A percentile compares a stretch with the other conserved stretches of the same genome.
These are phyloP conservation scores for Gentiana dahurica DNA, from an alignment of 257 asterid species.

Conservation along the genomic window DNA sequence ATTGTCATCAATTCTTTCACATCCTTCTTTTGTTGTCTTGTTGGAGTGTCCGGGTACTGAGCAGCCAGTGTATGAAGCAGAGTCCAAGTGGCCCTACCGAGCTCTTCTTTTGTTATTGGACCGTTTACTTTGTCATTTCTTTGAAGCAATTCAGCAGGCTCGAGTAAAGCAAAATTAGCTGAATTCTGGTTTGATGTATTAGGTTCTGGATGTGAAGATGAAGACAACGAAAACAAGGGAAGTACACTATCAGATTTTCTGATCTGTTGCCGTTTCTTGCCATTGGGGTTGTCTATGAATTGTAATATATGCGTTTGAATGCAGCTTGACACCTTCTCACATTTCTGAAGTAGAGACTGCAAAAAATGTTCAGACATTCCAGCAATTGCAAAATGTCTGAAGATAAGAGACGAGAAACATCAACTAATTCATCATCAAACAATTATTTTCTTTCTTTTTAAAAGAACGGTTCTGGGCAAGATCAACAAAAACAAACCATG, in stretches of 20 bases:
- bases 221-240: conserved; percentile 13
- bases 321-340: conserved; percentile 29
- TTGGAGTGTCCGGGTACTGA: conserved; percentile 98
- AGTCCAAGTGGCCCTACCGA: conserved; percentile 96
- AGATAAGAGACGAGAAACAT: too few relatives aligned
- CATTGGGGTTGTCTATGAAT: conserved; percentile 16
- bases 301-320: conserved; percentile 51
- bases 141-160: conserved; percentile 15
- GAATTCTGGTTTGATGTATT: conserved; percentile 6
- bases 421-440: too few relatives aligned
- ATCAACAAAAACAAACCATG: too few relatives aligned
- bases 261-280: conserved; percentile 12
- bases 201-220: conserved; percentile 6
- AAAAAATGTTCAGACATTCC: conserved; percentile 62
- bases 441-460: too few relatives aligned
- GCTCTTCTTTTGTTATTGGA: conserved; percentile 78
- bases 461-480: too few relatives aligned
- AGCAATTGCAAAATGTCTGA: not conserved
- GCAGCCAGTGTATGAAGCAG: conserved; percentile 95
- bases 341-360: conserved; percentile 36
- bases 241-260: conserved; percentile 4
- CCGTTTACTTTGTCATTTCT: conserved; percentile 38
- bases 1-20: conserved; percentile 75
- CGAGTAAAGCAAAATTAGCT: conserved; percentile 16
- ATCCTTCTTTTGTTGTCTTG: conserved; percentile 91